Percentiles rank a stretch among this genome's conserved stretches.
Conservation (phyloP, 2,329 filamentous ascomycete genomes). For the Fusarium cicatricum region DNA sequence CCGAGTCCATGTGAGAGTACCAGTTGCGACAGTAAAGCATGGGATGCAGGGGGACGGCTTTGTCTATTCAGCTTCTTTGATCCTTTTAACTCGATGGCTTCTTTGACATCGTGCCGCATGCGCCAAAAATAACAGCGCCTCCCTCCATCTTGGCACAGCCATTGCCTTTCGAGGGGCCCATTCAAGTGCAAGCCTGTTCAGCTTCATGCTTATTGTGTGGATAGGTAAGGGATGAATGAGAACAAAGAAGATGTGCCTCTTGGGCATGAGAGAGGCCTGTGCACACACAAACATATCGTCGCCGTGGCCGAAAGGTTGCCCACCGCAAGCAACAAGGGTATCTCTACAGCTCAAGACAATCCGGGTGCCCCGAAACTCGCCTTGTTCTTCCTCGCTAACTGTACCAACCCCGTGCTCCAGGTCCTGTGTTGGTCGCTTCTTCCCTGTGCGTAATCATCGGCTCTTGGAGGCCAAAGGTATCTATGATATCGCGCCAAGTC, state of each 20-base stretch:
- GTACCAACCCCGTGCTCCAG: conserved; percentile 72
- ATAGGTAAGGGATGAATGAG: background rate
- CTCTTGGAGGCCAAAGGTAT: conserved; percentile 78
- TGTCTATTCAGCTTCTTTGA: conserved; percentile 21
- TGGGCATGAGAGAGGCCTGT: background rate
- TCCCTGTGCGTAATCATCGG: conserved; percentile 85
- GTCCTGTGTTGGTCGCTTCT: conserved; percentile 61
- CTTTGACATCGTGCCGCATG: conserved; percentile 15
- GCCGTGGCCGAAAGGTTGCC: conserved; percentile 9
- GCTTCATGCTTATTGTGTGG: background rate
- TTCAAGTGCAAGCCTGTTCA: background rate
- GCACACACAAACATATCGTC: conserved; percentile 7
- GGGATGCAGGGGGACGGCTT: conserved; percentile 11
- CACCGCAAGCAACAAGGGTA: conserved; percentile 6
- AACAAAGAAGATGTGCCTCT: conserved; percentile 23
- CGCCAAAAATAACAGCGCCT: conserved; percentile 16
- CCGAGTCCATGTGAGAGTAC: background rate
- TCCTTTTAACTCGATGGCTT: background rate
- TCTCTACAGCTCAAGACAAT: conserved; percentile 15
- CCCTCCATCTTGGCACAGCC: conserved; percentile 1
- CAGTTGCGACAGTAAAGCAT: background rate
- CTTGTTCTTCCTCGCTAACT: conserved; percentile 49
- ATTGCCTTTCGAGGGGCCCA: conserved; percentile 7
- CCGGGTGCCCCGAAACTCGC: background rate
- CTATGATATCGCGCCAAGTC: conserved; percentile 80